phyloP scores from a whole-genome alignment of 2,329 filamentous ascomycete genomes.

The Boeremia lycopersici region DNA sequence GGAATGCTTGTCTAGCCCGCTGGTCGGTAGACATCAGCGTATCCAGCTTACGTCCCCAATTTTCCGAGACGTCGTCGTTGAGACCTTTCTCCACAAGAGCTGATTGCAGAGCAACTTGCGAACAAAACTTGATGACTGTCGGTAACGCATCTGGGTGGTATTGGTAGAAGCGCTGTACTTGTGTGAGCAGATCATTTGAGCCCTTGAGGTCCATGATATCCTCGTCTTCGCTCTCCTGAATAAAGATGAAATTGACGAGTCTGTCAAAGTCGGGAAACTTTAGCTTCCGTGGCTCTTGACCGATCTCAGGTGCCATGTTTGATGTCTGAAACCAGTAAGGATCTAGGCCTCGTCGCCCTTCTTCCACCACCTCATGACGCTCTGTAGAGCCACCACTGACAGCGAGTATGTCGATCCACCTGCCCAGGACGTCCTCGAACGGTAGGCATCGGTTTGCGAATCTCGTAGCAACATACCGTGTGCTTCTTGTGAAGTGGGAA shows the following conservation, averaged over 20 bases:
- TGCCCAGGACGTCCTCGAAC: conserved; percentile 76
- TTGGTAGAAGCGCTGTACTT: conserved; percentile 40
- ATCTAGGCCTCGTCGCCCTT: conserved; percentile 86
- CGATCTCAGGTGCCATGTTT: conserved; percentile 50
- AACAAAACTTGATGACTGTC: conserved; percentile 72
- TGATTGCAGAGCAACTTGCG: conserved; percentile 64
- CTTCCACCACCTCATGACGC: conserved; percentile 83
- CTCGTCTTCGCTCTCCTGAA: conserved; percentile 40
- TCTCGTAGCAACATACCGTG: conserved; percentile 80
- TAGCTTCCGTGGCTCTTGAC: conserved; percentile 25
- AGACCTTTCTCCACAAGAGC: conserved; percentile 56
- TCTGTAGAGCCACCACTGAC: conserved; percentile 70
- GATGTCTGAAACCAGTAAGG: conserved; percentile 73
- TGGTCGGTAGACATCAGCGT: conserved; percentile 73
- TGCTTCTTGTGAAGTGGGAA: conserved; percentile 61
- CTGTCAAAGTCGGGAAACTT: conserved; percentile 52
- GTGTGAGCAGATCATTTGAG: conserved; percentile 30
- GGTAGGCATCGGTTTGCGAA: conserved; percentile 89
- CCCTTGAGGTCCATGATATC: conserved; percentile 44
- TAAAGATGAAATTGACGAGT: conserved; percentile 55
- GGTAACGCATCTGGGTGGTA: conserved; percentile 62
- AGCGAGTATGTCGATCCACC: conserved; percentile 89
- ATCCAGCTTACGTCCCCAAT: conserved; percentile 84
- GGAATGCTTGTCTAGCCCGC: conserved; percentile 65
- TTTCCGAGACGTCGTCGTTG: conserved; percentile 67